Percentiles rank a stretch among this genome's conserved stretches.
These are phyloP conservation scores for Monotropa hypopitys DNA, from an alignment of 179 eudicot genomes.

Conservation along the genomic window DNA sequence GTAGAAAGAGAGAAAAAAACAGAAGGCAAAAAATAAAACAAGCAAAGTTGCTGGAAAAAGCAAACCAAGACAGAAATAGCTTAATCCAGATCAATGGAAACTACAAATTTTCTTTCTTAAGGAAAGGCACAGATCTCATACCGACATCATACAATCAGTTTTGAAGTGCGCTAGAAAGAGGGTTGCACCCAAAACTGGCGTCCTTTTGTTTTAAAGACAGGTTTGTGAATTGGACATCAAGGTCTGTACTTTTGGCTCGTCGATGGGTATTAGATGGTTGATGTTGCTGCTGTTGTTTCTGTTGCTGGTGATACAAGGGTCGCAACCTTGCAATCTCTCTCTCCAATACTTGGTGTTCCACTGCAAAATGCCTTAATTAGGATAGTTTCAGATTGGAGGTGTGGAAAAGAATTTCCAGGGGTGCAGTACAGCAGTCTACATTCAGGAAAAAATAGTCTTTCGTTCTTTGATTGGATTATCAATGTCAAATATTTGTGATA, in stretches of 20 bases:
- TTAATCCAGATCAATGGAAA: constrained; percentile 3
- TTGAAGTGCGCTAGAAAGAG: constrained; percentile 44
- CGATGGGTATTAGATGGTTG: constrained; percentile 24
- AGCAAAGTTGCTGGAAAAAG: background rate
- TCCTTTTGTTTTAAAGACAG: constrained; percentile 23
- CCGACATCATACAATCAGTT: constrained; percentile 24
- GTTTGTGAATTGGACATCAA: constrained; percentile 27
- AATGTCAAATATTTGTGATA: no score
- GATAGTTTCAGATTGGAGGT: background rate
- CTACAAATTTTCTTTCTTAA: background rate
- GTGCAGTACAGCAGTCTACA: no score
- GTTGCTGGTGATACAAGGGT: constrained; percentile 38
- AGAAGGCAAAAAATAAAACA: constrained; percentile 1
- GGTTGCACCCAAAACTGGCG: constrained; percentile 8
- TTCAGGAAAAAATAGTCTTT: no score
- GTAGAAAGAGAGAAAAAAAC: background rate
- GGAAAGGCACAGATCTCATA: background rate
- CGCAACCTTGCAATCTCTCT: constrained; percentile 64
- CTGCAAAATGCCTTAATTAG: constrained; percentile 18
- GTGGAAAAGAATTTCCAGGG: background rate
- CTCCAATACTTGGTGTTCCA: constrained; percentile 76
- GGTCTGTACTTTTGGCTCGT: constrained; percentile 29
- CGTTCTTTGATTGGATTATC: no score
- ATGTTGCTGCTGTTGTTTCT: constrained; percentile 22
- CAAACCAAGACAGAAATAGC: background rate